Evolutionary conservation across 192 early-diverging fungal species (phyloP), one percentile per base, ranked within the genome.

Genomic region (Obelidium mucronatum): DNA sequence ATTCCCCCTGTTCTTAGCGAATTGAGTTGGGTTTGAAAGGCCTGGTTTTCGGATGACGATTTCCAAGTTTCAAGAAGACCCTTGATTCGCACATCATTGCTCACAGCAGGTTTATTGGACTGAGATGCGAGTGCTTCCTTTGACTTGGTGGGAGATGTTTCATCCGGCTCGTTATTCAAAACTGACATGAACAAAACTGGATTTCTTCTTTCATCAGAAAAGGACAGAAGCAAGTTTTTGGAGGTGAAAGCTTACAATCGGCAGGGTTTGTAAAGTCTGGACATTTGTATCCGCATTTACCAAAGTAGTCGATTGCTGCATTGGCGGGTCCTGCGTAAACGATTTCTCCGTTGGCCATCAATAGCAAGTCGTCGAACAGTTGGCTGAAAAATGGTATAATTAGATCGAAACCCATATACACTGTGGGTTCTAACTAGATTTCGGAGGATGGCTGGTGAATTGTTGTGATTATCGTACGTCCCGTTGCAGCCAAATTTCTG

Each of bases 291-390:
- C 86, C 86, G 22, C 73, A 74, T 8, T 60, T 62, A 19, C 75
- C 78, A 63, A 91, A 77, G 73, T 89, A 91, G 36, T 79, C 79
- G 33, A 87, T 76, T 6, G 85, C 69, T 22, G 40, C 40, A 1
- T 76, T 64, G 1, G 83, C 81, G 30, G 78, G 81, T 30, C 92
- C 93, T 44, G 88, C 78, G 63, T 91, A 94, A 65, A 92, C 87
- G 35, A 90, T 84, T 40, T 85, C 82, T 15, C 91, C 91, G 65
- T 92, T 84, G 1, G 86, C 83, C 58, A 94, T 79, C 26, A 94
- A 51, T 19, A 93, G 67, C 11, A 94, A 77, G 34, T 93, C 90
- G 74, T 94, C 91, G 37, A 94, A 88, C 64, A 91, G 53, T 77
- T 86, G 74, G 35, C 73, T 74, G 31, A 2, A 40, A 51, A 34